Base-by-base conservation (phyloP, 2,329 filamentous ascomycete species). In the Botrytis fabae region DNA sequence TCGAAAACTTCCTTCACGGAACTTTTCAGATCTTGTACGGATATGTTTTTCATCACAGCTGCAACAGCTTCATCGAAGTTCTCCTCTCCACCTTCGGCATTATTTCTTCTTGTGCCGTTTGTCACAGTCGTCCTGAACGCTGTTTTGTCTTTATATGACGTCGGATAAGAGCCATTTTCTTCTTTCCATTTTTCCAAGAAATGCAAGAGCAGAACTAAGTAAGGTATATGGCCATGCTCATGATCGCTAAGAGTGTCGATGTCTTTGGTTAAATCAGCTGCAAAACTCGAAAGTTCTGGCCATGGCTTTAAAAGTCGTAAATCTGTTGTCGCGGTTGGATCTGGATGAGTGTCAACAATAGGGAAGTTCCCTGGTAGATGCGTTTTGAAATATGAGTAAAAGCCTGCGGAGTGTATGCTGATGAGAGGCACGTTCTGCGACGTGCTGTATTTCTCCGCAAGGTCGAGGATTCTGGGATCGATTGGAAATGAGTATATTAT, bases 281-380 rank as follows among this genome's bases (percentile, higher is more conserved):
- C 88, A 75, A 95, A 95, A 5, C 87, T 85, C 2, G 85, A 81
- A 22, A 99, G 87, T 80, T 96, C 95, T 32, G 91, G 88, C 95
- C 96, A 99, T 51, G 96, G 95, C 48, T 87, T 88, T 7, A 97
- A 84, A 20, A 99, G 86, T 68, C 96, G 91, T 48, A 99, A 86
- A 78, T 99, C 96, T 73, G 92, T 91, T 0, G 90, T 96, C 12
- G 93, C 90, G 57, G 93, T 93, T 59, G 93, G 90, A 75, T 97
- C 94, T 0, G 96, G 96, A 80, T 99, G 96, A 62, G 96, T 98
- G 81, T 99, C 95, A 75, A 99, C 93, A 73, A 99, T 92, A 8
- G 95, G 94, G 78, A 97, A 97, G 42, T 91, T 89, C n/a, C 89
- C 85, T 16, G 93, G 92, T 42, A 97, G 85, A 77, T 89, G 86